phyloP scores from a whole-genome alignment of 2,329 filamentous ascomycete genomes.

The Boeremia exigua region DNA sequence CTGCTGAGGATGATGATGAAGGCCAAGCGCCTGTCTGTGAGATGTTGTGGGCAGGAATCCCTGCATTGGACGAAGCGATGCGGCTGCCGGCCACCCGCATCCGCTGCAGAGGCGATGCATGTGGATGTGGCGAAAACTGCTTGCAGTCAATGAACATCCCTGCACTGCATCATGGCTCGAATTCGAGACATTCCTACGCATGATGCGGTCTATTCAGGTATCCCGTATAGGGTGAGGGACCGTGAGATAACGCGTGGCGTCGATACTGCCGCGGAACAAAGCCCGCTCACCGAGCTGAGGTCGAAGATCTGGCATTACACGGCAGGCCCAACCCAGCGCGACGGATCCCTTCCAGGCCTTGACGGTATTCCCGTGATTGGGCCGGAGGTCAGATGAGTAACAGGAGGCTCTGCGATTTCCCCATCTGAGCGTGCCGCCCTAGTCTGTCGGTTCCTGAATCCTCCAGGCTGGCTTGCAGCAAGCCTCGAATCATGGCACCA shows the following conservation, averaged over 20 bases:
- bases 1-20: constrained; percentile 13
- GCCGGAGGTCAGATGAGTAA: constrained; percentile 25
- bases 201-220: not conserved
- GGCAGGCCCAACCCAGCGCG: constrained; percentile 35
- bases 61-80: constrained; percentile 19
- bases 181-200: not conserved
- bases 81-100: constrained; percentile 4
- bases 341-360: constrained; percentile 25
- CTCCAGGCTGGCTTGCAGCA: constrained; percentile 16
- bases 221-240: not conserved
- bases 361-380: constrained; percentile 31
- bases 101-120: constrained; percentile 19
- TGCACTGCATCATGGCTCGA: constrained; percentile 2
- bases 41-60: constrained; percentile 12
- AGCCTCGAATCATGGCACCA: constrained; percentile 3
- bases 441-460: constrained; percentile 31
- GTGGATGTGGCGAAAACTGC: constrained; percentile 11
- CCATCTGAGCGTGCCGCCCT: constrained; percentile 40
- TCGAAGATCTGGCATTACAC: constrained; percentile 35
- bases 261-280: not conserved
- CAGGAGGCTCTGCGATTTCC: constrained; percentile 42
- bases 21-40: constrained; percentile 7
- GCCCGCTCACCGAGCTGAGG: not conserved
- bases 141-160: constrained; percentile 7
- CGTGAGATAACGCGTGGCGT: not conserved